Evolutionary conservation across 441 rosid genomes (phyloP).

Genomic region (Geranium incanum): DNA sequence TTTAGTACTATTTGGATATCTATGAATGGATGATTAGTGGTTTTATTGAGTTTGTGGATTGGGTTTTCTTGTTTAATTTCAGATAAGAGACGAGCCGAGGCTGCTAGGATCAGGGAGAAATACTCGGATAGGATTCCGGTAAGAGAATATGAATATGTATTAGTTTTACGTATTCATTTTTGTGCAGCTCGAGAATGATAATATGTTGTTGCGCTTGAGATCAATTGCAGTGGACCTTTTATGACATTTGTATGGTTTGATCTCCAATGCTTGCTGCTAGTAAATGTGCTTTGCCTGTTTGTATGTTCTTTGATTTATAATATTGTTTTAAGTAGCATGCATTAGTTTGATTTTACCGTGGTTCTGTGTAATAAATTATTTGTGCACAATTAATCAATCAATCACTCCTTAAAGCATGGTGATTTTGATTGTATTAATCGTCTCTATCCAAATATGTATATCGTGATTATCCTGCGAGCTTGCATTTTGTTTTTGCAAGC

Average conservation of each 20-base stretch:
- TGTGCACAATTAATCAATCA: too few species aligned
- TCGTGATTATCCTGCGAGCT: background rate
- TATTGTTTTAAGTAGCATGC: background rate
- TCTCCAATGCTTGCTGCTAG: background rate
- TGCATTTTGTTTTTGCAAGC: background rate
- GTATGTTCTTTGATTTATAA: background rate
- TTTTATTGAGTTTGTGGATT: background rate
- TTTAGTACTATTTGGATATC: background rate
- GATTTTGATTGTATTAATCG: background rate
- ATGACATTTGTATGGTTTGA: background rate
- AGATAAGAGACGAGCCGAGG: conserved; percentile 64
- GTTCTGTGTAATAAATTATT: too few species aligned
- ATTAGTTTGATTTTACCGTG: too few species aligned
- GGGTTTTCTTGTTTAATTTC: conserved; percentile 10
- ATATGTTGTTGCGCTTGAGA: background rate
- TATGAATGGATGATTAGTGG: background rate
- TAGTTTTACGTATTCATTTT: background rate
- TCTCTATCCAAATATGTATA: background rate
- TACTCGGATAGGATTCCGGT: conserved; percentile 69
- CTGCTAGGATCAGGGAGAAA: conserved; percentile 63
- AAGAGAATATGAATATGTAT: conserved; percentile 21
- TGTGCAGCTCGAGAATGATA: background rate
- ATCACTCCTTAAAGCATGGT: background rate
- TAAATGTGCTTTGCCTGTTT: background rate
- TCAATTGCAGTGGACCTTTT: too few species aligned